Percentiles rank a stretch among this genome's conserved stretches.
These are phyloP conservation scores for Gossypium sturtianum DNA, from an alignment of 345 rosid species.

Conservation along the genomic window DNA sequence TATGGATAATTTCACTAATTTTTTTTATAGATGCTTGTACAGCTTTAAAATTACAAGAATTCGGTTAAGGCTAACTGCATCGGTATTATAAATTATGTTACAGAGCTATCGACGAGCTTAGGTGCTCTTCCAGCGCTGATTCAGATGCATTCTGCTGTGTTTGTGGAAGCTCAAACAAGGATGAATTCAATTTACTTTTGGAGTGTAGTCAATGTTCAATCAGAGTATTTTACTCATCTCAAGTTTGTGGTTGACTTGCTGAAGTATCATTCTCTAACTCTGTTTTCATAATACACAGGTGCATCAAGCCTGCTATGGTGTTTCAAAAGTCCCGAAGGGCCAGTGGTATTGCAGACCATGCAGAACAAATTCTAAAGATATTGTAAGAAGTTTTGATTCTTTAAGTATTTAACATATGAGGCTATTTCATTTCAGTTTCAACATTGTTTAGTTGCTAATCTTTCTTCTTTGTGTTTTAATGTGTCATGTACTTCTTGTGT, in stretches of 20 bases:
- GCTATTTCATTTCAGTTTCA: neutral
- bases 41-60: neutral
- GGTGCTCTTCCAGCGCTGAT: constrained; percentile 6
- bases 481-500: neutral
- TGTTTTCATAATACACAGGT: constrained; percentile 25
- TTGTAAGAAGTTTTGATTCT: constrained; percentile 23
- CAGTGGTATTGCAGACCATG: constrained; percentile 49
- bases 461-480: neutral
- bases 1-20: neutral
- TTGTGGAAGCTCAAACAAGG: constrained; percentile 42
- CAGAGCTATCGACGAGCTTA: constrained; percentile 22
- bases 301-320: constrained; percentile 56
- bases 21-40: neutral
- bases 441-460: neutral
- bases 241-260: neutral
- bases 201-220: constrained; percentile 40
- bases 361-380: constrained; percentile 30
- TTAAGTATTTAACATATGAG: neutral
- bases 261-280: neutral
- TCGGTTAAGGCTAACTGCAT: constrained; percentile 4
- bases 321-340: constrained; percentile 38
- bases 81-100: constrained; percentile 10
- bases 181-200: constrained; percentile 35
- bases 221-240: constrained; percentile 20
- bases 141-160: constrained; percentile 38